phyloP scores from a whole-genome alignment of 2,329 filamentous ascomycete species.

The Fusarium succisae region DNA sequence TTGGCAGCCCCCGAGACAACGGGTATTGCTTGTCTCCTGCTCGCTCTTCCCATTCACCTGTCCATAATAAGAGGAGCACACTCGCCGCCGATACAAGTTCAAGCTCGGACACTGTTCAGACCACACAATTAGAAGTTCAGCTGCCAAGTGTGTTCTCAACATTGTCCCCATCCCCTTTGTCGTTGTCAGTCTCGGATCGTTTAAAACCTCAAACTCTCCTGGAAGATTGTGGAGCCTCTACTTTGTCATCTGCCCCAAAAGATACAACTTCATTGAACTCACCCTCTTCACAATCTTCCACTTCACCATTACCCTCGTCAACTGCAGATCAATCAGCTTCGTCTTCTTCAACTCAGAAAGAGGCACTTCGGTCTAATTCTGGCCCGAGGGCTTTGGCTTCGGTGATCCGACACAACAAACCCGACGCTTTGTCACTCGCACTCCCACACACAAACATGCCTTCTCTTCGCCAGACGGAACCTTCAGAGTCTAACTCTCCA shows the following conservation, averaged over 20 bases:
- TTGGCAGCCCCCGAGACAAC: slow-evolving; percentile 50
- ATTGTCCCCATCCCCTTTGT: slow-evolving; percentile 15
- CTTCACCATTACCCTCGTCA: slow-evolving; percentile 16
- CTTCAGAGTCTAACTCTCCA: slow-evolving; percentile 46
- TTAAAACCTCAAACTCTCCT: slow-evolving; percentile 28
- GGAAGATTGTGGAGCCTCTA: slow-evolving; percentile 40
- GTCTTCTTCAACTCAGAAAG: slow-evolving; percentile 7
- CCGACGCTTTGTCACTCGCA: slow-evolving; percentile 68
- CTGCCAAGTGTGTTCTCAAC: slow-evolving; percentile 1
- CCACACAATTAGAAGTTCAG: slow-evolving; percentile 6
- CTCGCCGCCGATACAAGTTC: slow-evolving; percentile 19
- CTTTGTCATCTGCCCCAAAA: slow-evolving; percentile 21
- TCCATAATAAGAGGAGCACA: slow-evolving; percentile 36
- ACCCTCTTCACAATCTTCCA: slow-evolving; percentile 1
- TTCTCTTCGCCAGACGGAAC: slow-evolving; percentile 52
- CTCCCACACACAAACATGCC: slow-evolving; percentile 57
- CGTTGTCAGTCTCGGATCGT: slow-evolving; percentile 15
- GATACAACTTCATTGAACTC: slow-evolving; percentile 14
- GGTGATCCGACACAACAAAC: slow-evolving; percentile 66
- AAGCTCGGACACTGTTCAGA: background rate
- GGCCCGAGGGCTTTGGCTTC: slow-evolving; percentile 85
- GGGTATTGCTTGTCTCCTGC: slow-evolving; percentile 28
- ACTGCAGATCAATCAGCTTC: slow-evolving; percentile 40
- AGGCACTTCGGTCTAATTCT: slow-evolving; percentile 53
- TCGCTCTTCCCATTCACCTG: slow-evolving; percentile 19